Evolutionary conservation across 441 rosid genomes (phyloP), one percentile per base, ranked within the genome.

Genomic region (Pelargonium fulgidum): DNA sequence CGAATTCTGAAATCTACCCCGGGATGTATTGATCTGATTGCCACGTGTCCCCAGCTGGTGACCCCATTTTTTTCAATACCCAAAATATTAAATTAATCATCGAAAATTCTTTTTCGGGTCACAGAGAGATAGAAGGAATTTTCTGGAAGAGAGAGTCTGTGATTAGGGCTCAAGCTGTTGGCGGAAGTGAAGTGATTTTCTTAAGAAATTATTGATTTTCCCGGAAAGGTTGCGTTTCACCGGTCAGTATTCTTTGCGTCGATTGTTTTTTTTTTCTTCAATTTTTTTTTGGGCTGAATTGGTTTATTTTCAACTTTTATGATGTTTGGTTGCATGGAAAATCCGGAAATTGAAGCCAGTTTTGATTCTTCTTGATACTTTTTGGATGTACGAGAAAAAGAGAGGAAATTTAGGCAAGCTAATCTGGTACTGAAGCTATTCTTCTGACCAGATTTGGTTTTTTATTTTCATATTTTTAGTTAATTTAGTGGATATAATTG

Each of bases 31-130:
- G 62, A 58, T 58, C 62, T 58, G 62, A 24, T 20, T 26, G 62
- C 62, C 62, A 58, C 62, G 62, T 58, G 62, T 58, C 58, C 29
- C 29, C 62, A 58, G 19, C 62, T 58, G 29, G 26, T 58, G 62
- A 20, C 62, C 62, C 26, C 22, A 9, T 1, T 19, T 58, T 20
- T 9, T 17, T 58, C 62, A 19, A 16, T 19, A 56, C 20, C 62
- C 7, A 58, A 58, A 1, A 58, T 1, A 54, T 50, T 4, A 54
- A 54, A 52, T 16, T 16, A 19, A 58, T 58, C 62, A 9, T 14
- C 62, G 26, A 20, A n/a, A 58, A 16, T 58, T 20, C 17, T 48
- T 12, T 58, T 58, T 16, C 62, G 19, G 20, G 29, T 0, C 0
- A 14, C 19, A 50, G 58, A 50, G 19, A 50, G 58, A 50, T 10